A percentile compares a stretch with the other conserved stretches of the same genome.
phyloP scores from a whole-genome alignment of 345 rosid genomes.

The Salix arbutifolia region DNA sequence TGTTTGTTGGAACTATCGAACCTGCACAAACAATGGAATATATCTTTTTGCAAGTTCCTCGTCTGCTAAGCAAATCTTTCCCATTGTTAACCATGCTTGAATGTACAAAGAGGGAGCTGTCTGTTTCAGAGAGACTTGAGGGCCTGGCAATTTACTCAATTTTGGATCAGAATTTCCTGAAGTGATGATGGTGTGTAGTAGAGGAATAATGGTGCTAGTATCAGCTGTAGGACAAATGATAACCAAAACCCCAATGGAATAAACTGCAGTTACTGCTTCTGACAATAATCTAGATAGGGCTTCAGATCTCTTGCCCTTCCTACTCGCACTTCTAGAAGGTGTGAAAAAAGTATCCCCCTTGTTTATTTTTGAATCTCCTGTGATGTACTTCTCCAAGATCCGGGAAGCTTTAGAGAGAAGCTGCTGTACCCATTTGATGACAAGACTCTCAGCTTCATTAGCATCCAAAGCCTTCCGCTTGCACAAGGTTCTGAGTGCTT shows the following conservation, averaged over 20 bases:
- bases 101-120: constrained; percentile 62
- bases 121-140: constrained; percentile 54
- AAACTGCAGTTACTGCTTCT: constrained; percentile 61
- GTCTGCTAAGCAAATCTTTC: constrained; percentile 82
- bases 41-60: constrained; percentile 83
- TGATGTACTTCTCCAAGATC: constrained; percentile 60
- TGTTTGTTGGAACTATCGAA: constrained; percentile 18
- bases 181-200: constrained; percentile 70
- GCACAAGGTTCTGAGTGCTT: constrained; percentile 82
- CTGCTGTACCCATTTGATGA: constrained; percentile 62
- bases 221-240: constrained; percentile 70
- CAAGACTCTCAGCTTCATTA: constrained; percentile 62
- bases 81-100: constrained; percentile 91
- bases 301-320: constrained; percentile 46
- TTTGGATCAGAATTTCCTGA: constrained; percentile 64
- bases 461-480: constrained; percentile 55
- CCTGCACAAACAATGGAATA: constrained; percentile 93
- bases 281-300: constrained; percentile 35
- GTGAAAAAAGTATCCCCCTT: constrained; percentile 45
- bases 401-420: constrained; percentile 57
- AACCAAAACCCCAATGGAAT: constrained; percentile 74
- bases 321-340: constrained; percentile 51
- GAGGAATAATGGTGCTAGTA: constrained; percentile 52
- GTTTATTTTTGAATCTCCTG: constrained; percentile 35
- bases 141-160: constrained; percentile 51